Evolutionary conservation across 306 rosid genomes (phyloP).

Genomic region (Quercus berberidifolia): DNA sequence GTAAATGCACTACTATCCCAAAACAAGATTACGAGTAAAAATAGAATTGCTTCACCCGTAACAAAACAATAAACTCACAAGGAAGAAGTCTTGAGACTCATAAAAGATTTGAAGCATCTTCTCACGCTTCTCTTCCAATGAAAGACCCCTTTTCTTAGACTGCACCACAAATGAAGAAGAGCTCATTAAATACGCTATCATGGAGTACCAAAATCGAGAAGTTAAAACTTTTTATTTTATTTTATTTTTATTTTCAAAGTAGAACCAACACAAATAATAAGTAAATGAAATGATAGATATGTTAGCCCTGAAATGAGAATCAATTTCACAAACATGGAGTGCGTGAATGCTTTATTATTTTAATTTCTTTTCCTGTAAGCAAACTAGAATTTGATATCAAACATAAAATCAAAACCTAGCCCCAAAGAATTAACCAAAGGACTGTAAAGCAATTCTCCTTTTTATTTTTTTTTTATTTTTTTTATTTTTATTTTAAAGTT

Average conservation of each 20-base stretch:
- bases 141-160: constrained; percentile 97
- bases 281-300: background rate
- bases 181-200: background rate
- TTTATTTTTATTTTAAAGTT: too few species aligned
- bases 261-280: background rate
- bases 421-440: background rate
- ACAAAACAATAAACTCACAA: constrained; percentile 37
- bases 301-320: background rate
- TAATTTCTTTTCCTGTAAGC: background rate
- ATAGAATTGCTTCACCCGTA: background rate
- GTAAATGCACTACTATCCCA: background rate
- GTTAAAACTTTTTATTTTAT: too few species aligned
- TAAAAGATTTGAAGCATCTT: constrained; percentile 95
- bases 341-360: background rate
- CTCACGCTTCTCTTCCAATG: constrained; percentile 97
- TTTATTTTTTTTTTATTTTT: too few species aligned
- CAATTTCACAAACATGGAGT: constrained; percentile 24
- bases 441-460: background rate
- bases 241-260: background rate
- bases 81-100: constrained; percentile 84
- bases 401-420: background rate
- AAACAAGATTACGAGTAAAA: background rate
- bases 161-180: constrained; percentile 23
- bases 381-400: background rate
- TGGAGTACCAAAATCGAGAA: constrained; percentile 4